A percentile compares a stretch with the other conserved stretches of the same genome.
Conservation (phyloP, 2,329 filamentous ascomycete genomes). For the Coniochaeta sp. region DNA sequence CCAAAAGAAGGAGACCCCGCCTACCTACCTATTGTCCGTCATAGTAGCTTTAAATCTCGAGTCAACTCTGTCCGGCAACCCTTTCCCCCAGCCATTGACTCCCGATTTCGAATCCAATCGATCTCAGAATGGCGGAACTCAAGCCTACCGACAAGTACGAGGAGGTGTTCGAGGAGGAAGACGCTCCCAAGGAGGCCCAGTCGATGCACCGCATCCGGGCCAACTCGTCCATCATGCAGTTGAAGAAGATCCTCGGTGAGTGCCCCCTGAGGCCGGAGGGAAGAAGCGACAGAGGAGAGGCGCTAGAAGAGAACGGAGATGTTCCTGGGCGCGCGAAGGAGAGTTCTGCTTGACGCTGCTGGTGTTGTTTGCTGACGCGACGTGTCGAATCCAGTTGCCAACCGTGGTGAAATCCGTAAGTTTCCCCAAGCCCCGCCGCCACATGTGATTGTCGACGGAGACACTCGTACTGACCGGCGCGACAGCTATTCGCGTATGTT, state of each 20-base stretch:
- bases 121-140: conserved; percentile 23
- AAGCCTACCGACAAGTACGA: conserved; percentile 26
- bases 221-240: conserved; percentile 97
- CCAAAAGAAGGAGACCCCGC: background rate
- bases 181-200: conserved; percentile 52
- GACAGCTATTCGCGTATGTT: conserved; percentile 45
- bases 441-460: background rate
- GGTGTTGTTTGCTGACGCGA: background rate
- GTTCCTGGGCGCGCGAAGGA: background rate
- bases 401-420: conserved; percentile 95
- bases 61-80: background rate
- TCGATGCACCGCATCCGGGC: conserved; percentile 93
- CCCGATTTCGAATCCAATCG: conserved; percentile 10
- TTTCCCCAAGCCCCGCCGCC: conserved; percentile 26
- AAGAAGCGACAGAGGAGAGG: background rate
- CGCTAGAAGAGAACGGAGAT: no score
- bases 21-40: conserved; percentile 3
- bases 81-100: conserved; percentile 12
- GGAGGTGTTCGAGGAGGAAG: conserved; percentile 68
- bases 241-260: conserved; percentile 92
- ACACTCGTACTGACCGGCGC: conserved; percentile 20
- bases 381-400: conserved; percentile 62
- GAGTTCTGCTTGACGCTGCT: background rate
- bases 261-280: conserved; percentile 12
- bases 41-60: conserved; percentile 4